Evolutionary conservation across 1,284 basidiomycete genomes (phyloP).

Genomic region (Leccinum pallidistipes): DNA sequence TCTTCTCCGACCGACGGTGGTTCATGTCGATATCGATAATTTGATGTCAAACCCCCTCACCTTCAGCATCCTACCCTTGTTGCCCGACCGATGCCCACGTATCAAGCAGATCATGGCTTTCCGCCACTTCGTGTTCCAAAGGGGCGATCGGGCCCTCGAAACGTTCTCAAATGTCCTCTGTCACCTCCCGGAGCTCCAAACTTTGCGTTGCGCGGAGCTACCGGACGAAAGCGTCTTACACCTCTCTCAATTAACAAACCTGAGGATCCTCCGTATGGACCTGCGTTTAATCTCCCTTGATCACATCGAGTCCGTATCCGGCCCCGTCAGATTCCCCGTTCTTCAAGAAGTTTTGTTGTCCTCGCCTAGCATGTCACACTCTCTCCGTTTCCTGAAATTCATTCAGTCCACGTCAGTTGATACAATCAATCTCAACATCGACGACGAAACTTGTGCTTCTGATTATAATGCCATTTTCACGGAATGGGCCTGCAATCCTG

Average conservation of each 20-base stretch:
- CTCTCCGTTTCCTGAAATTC: conserved; percentile 28
- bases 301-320: conserved; percentile 18
- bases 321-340: conserved; percentile 18
- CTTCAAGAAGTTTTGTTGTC: conserved; percentile 27
- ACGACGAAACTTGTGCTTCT: conserved; percentile 30
- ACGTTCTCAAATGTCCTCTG: conserved; percentile 26
- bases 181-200: conserved; percentile 25
- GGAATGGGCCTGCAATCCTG: conserved; percentile 23
- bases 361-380: conserved; percentile 22
- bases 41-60: conserved; percentile 29
- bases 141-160: conserved; percentile 23
- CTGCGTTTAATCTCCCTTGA: conserved; percentile 26
- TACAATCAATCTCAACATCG: conserved; percentile 35
- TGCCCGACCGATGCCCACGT: conserved; percentile 23
- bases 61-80: conserved; percentile 16
- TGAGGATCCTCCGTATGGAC: conserved; percentile 30
- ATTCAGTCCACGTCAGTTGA: conserved; percentile 29
- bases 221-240: conserved; percentile 26
- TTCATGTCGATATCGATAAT: conserved; percentile 33
- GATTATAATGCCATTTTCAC: conserved; percentile 27
- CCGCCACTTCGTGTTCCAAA: conserved; percentile 32
- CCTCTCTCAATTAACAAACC: conserved; percentile 22
- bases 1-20: conserved; percentile 26
- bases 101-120: conserved; percentile 32
- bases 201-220: conserved; percentile 29